Base-by-base conservation (phyloP, 169 alveolate genomes). In the Eimeria praecox region DNA sequence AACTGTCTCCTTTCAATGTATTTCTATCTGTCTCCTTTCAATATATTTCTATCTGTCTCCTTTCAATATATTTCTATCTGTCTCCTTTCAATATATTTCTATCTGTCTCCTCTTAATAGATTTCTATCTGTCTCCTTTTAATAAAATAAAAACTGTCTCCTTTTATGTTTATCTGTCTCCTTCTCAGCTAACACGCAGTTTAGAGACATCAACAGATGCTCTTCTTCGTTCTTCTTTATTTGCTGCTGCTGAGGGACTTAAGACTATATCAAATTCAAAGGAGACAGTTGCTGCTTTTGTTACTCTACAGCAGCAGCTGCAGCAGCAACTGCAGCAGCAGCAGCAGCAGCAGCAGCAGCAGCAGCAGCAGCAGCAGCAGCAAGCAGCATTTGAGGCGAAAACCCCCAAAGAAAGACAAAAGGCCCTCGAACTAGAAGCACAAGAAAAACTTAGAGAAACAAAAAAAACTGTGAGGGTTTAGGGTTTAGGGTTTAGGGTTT, bases 281-380 rank as follows among this genome's bases (percentile, higher is more conserved):
- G 30, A 30, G 30, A 38, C 83, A 22, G 83, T 46, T 73, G 83
- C 83, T 73, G 83, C 83, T n/a, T 6, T 9, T 73, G 83, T 9
- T n/a, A 16, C 5, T 40, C 46, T 73, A 46, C 83, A 73, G 49
- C 83, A 73, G 83, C 83, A 73, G 83, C 83, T 33, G 83, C 54
- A 38, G 83, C 75, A 64, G 75, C 44, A 8, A 46, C 85, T 18
- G 85, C 85, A 73, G 22, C 56, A 73, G 85, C 52, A 27, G 85
- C 85, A 73, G 85, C 54, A 38, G 83, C 75, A 64, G 75, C 44
- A 8, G 85, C 85, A 73, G 85, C 85, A 73, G 22, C 56, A 73
- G 85, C 52, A 27, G 85, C 85, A 73, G 85, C 85, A 35, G 24
- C 75, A 64, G 75, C 75, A 64, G 33, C 38, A 64, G 38, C 27